Conservation (phyloP, 306 rosid species). For the Quercus glauca region DNA sequence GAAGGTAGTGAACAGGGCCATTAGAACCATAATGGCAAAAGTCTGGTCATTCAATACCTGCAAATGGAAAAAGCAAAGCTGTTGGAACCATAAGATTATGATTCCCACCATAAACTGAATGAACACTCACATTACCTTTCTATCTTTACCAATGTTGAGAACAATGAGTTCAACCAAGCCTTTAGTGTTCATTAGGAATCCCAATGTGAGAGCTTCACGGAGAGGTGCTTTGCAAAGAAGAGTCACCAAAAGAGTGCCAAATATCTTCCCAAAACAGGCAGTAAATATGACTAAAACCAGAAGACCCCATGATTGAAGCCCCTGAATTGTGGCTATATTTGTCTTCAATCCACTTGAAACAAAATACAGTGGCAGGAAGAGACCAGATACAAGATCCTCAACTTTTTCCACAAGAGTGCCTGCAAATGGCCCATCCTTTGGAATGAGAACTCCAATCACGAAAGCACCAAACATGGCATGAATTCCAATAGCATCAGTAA, state of each 20-base stretch:
- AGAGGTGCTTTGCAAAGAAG: slow-evolving; percentile 53
- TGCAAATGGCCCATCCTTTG: slow-evolving; percentile 72
- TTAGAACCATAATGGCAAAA: slow-evolving; percentile 84
- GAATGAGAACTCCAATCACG: slow-evolving; percentile 70
- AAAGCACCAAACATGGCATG: slow-evolving; percentile 95
- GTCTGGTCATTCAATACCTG: slow-evolving; percentile 94
- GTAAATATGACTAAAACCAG: slow-evolving; percentile 59
- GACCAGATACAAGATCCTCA: slow-evolving; percentile 89
- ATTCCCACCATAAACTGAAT: slow-evolving; percentile 8
- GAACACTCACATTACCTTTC: slow-evolving; percentile 52
- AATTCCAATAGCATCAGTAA: slow-evolving; percentile 79
- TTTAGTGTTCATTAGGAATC: slow-evolving; percentile 84
- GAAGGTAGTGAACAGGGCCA: slow-evolving; percentile 88
- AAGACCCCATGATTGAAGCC: slow-evolving; percentile 83
- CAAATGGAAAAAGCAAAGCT: slow-evolving; percentile 17
- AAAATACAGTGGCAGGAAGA: slow-evolving; percentile 75
- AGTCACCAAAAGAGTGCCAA: slow-evolving; percentile 65
- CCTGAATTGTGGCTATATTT: slow-evolving; percentile 67
- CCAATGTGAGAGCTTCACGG: slow-evolving; percentile 66
- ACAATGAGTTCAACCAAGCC: slow-evolving; percentile 91
- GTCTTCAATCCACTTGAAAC: slow-evolving; percentile 93
- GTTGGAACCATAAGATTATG: background rate
- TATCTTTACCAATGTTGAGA: slow-evolving; percentile 89
- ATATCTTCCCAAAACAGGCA: slow-evolving; percentile 82
- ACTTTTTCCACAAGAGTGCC: slow-evolving; percentile 75